These are phyloP conservation scores for Sporothrix schenckii DNA, from an alignment of 2,329 filamentous ascomycete species.

Conservation along the genomic window DNA sequence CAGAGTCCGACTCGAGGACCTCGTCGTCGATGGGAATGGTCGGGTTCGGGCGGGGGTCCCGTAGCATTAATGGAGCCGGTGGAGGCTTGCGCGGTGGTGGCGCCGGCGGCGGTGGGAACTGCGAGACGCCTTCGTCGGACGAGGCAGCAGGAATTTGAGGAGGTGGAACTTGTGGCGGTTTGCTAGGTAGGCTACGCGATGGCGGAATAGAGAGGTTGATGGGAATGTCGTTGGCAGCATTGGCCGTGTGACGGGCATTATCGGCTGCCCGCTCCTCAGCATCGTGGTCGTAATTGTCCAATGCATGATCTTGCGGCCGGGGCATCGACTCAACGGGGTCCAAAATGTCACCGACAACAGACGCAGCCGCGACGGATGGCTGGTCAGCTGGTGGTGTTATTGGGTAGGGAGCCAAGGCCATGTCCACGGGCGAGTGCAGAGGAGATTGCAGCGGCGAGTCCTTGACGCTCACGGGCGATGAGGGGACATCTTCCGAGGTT, in stretches of 20 bases:
- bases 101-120: constrained; percentile 58
- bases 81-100: constrained; percentile 77
- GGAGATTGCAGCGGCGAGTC: constrained; percentile 43
- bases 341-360: constrained; percentile 56
- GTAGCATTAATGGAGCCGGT: constrained; percentile 79
- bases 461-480: constrained; percentile 25
- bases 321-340: constrained; percentile 63
- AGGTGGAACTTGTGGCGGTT: constrained; percentile 57
- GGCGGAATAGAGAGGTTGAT: constrained; percentile 58
- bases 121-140: constrained; percentile 49
- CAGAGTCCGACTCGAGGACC: constrained; percentile 74
- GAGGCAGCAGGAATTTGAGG: constrained; percentile 48
- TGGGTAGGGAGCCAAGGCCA: constrained; percentile 64
- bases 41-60: constrained; percentile 45
- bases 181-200: constrained; percentile 58
- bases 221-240: constrained; percentile 52
- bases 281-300: constrained; percentile 60
- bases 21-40: constrained; percentile 55
- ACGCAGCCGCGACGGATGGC: constrained; percentile 44
- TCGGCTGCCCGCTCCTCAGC: constrained; percentile 55
- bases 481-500: background rate
- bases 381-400: constrained; percentile 65
- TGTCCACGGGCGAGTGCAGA: constrained; percentile 54
- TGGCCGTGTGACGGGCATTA: constrained; percentile 51
- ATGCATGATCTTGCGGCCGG: constrained; percentile 61